Percentiles rank a stretch among this genome's conserved stretches.
These are phyloP conservation scores for Boletus sp. DNA, from an alignment of 768 basidiomycete genomes.

Conservation along the genomic window DNA sequence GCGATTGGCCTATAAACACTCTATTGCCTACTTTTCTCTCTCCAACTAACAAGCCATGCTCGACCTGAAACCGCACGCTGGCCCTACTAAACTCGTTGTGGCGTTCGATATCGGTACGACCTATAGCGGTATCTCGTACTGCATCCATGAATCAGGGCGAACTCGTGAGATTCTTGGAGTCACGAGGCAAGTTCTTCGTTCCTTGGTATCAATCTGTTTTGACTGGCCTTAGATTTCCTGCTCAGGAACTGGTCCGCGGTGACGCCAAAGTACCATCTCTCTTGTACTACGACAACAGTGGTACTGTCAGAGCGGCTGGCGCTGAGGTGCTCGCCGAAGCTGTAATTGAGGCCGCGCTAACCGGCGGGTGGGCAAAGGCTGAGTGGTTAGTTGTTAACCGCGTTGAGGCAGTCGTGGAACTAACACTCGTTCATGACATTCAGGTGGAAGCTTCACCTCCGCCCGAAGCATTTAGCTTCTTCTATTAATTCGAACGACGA, in stretches of 20 bases:
- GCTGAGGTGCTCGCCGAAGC: too few relatives aligned
- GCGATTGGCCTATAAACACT: not conserved
- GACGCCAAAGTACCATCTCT: not conserved
- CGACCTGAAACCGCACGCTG: conserved; percentile 1
- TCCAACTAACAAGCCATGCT: conserved; percentile 2
- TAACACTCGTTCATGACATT: not conserved
- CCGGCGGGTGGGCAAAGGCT: too few relatives aligned
- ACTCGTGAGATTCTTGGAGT: conserved; percentile 14
- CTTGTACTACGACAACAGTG: not conserved
- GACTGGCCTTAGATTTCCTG: conserved; percentile 34
- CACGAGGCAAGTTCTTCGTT: not conserved
- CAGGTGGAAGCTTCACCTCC: not conserved
- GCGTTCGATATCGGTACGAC: conserved; percentile 51
- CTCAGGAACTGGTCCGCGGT: not conserved
- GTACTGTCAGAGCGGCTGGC: not conserved
- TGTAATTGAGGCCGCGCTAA: too few relatives aligned
- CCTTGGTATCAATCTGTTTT: not conserved
- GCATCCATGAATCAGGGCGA: conserved; percentile 11
- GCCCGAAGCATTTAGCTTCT: not conserved
- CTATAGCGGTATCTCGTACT: conserved; percentile 44
- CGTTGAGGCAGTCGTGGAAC: not conserved
- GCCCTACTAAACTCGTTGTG: conserved; percentile 35
- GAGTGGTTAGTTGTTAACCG: not conserved
- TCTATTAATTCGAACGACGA: not conserved
- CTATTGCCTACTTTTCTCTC: not conserved